A percentile compares a stretch with the other conserved stretches of the same genome.
These are phyloP conservation scores for Aspergillus ochraceus DNA, from an alignment of 2,329 filamentous ascomycete species.

Conservation along the genomic window DNA sequence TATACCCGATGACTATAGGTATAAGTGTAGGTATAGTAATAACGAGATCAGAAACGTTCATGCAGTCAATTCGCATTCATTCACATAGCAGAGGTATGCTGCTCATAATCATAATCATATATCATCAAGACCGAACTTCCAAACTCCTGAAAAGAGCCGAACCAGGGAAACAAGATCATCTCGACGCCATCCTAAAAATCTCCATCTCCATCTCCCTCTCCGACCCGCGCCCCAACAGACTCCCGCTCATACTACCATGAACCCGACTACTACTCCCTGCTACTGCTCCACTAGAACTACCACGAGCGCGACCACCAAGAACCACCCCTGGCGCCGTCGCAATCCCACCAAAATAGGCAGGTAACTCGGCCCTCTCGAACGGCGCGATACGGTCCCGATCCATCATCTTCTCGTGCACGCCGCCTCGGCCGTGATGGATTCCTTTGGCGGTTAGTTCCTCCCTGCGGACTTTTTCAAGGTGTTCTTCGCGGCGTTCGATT, in stretches of 20 bases:
- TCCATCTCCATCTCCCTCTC: conserved; percentile 9
- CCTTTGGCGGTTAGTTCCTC: conserved; percentile 12
- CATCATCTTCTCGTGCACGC: conserved; percentile 29
- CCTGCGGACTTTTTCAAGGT: conserved; percentile 15
- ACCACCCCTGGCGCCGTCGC: neutral
- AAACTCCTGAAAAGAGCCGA: neutral
- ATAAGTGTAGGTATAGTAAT: neutral
- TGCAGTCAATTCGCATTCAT: neutral
- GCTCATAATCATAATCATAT: neutral
- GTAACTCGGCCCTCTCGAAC: conserved; percentile 15
- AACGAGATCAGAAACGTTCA: neutral
- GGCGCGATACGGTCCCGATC: conserved; percentile 14
- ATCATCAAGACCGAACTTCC: neutral
- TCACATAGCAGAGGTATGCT: neutral
- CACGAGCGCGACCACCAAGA: neutral
- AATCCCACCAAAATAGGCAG: conserved; percentile 4
- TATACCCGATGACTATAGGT: neutral
- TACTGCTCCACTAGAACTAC: neutral
- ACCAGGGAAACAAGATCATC: neutral
- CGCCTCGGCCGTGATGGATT: conserved; percentile 22
- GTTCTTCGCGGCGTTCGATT: conserved; percentile 32
- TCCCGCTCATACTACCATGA: neutral
- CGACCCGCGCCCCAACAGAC: neutral
- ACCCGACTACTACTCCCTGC: neutral
- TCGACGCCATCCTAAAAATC: neutral